Evolutionary conservation across 2,329 filamentous ascomycete genomes (phyloP).

Genomic region (Cladosporium sp.): DNA sequence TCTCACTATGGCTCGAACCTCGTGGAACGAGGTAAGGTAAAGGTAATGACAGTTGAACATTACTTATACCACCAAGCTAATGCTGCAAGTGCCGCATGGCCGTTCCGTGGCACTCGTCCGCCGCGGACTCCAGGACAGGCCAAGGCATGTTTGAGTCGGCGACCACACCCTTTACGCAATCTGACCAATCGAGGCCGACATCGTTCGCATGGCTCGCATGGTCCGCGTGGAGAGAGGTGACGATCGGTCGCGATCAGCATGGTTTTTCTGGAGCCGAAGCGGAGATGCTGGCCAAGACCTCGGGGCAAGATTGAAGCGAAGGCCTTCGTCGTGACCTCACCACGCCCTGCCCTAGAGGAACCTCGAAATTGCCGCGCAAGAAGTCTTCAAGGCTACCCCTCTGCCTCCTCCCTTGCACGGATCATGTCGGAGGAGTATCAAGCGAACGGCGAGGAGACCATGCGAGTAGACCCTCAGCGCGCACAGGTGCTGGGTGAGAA

Average conservation of each 20-base stretch:
- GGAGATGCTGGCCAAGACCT: not conserved
- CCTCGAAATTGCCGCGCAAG: not conserved
- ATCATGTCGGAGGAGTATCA: constrained; percentile 7
- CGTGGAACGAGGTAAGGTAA: no score
- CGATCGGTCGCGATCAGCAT: no score
- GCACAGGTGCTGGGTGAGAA: constrained; percentile 43
- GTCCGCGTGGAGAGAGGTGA: no score
- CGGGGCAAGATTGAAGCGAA: constrained; percentile 5
- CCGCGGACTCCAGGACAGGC: no score
- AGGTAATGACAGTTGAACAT: no score
- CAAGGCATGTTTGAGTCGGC: no score
- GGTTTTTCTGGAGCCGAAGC: not conserved
- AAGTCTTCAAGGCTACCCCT: not conserved
- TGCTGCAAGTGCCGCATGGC: not conserved
- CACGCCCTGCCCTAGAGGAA: not conserved
- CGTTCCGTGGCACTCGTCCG: not conserved
- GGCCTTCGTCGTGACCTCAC: constrained; percentile 5
- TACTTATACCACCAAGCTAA: no score
- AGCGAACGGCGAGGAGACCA: constrained; percentile 14
- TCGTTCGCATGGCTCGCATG: no score
- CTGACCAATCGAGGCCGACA: no score
- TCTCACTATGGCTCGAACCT: no score
- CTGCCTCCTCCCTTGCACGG: not conserved
- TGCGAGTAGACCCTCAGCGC: constrained; percentile 37
- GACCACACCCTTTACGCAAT: no score